Evolutionary conservation across 345 rosid species (phyloP).

Genomic region (Anacardium occidentale): DNA sequence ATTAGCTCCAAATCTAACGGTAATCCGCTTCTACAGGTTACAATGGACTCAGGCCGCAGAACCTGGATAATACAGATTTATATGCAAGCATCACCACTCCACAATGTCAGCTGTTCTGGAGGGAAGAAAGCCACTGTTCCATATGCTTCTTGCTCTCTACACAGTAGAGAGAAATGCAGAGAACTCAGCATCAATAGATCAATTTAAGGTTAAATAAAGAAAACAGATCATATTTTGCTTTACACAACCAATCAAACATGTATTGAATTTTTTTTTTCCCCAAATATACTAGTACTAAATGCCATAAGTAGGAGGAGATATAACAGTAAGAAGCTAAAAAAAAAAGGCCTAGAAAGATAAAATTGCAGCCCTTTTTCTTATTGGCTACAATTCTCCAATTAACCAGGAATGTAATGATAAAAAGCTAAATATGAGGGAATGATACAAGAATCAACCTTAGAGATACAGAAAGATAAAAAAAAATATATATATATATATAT

Average conservation of each 20-base stretch:
- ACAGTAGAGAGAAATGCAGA: slow-evolving; percentile 12
- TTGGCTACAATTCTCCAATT: neutral
- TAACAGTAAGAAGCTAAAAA: no score
- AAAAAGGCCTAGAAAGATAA: neutral
- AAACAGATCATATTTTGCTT: neutral
- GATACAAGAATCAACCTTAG: neutral
- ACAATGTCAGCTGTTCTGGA: slow-evolving; percentile 40
- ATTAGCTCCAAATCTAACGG: neutral
- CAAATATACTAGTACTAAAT: neutral
- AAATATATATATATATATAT: no score
- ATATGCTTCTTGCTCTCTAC: slow-evolving; percentile 57
- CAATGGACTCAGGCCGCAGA: neutral
- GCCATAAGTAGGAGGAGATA: neutral
- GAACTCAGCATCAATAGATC: neutral
- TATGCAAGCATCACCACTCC: neutral
- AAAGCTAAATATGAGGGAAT: neutral
- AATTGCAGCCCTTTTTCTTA: neutral
- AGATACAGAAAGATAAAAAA: neutral
- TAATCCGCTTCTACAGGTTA: slow-evolving; percentile 18
- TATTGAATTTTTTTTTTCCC: no score
- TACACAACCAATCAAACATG: neutral
- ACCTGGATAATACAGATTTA: slow-evolving; percentile 4
- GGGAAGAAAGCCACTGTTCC: slow-evolving; percentile 61
- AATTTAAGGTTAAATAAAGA: neutral
- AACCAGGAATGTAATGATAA: neutral